phyloP scores from a whole-genome alignment of 2,329 filamentous ascomycete species.

The Penicillium freii region DNA sequence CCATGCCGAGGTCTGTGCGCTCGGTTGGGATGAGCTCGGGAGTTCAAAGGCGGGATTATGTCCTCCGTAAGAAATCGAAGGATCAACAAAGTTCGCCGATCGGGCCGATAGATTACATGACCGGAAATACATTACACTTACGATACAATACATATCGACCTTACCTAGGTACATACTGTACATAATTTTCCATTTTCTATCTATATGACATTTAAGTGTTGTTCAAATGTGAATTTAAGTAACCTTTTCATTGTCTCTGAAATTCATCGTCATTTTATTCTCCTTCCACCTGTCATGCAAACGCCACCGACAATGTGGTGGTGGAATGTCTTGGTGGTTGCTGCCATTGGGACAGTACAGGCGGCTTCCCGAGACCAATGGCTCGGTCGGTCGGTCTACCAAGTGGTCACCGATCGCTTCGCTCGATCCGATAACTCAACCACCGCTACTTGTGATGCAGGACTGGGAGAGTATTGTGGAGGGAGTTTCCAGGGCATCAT shows the following conservation, averaged over 20 bases:
- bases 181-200: not conserved
- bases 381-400: constrained; percentile 45
- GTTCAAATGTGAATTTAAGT: not conserved
- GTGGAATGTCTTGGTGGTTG: constrained; percentile 9
- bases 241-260: not conserved
- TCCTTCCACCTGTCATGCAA: constrained; percentile 3
- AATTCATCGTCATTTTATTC: not conserved
- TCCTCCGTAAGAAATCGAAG: too few species aligned
- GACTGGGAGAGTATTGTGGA: constrained; percentile 44
- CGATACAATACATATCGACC: not conserved
- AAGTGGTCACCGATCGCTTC: constrained; percentile 46
- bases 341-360: constrained; percentile 3
- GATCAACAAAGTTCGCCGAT: not conserved
- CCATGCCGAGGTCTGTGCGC: too few species aligned
- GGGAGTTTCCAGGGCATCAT: constrained; percentile 49
- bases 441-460: constrained; percentile 30
- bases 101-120: constrained; percentile 2
- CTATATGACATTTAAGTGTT: not conserved
- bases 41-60: not conserved
- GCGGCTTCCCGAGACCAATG: constrained; percentile 36
- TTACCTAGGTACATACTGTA: not conserved
- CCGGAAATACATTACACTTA: not conserved
- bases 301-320: constrained; percentile 12
- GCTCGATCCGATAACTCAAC: constrained; percentile 40
- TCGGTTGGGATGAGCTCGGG: too few species aligned